Base-by-base conservation (phyloP, 176 grass and related monocot species). In the Eleusine coracana region DNA sequence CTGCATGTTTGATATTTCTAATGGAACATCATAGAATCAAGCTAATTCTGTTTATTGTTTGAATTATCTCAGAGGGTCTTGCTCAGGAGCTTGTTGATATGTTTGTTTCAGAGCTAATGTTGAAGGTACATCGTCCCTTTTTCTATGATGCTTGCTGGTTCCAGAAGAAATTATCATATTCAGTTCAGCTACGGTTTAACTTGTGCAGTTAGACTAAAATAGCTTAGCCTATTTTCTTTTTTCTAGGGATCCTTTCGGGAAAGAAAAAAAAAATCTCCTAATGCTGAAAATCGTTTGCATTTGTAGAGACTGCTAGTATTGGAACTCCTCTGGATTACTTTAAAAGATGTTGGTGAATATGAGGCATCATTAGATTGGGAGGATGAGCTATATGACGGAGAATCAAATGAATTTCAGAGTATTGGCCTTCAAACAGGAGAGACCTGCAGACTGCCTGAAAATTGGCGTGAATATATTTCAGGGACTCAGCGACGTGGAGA, bases 31-130 rank as follows among this genome's bases (percentile, higher is more conserved):
- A 54, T 64, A 77, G 41, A 75, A 52, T 79, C 63, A 81, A 74
- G 9, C 21, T 2, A 77, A 50, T 54, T 78, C 5, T 13, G 66
- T 50, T 74, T 55, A n/a, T 74, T 56, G 29, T 72, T n/a, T 82
- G n/a, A 79, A 78, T 74, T 72, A 74, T 78, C 20, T 84, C 85
- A 98, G 93, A 98, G 68, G 79, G 71, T 34, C 85, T 99, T 87
- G 89, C 93, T 23, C 59, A 69, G 66, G 92, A 99, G 46, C 73
- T 93, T 83, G 87, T 90, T 48, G 80, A 91, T 23, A 96, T 99
- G 96, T 99, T 99, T 84, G 15, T 91, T 63, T 79, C 74, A 14
- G 89, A 98, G 78, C 78, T 95, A 83, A 70, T 78, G 74, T 80
- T 96, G 83, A 98, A 95, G 96, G 96, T 93, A 88, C 10, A 71